Percentiles rank a stretch among this genome's conserved stretches.
phyloP scores from a whole-genome alignment of 2,329 filamentous ascomycete species.

The Thermochaetoides dissita region DNA sequence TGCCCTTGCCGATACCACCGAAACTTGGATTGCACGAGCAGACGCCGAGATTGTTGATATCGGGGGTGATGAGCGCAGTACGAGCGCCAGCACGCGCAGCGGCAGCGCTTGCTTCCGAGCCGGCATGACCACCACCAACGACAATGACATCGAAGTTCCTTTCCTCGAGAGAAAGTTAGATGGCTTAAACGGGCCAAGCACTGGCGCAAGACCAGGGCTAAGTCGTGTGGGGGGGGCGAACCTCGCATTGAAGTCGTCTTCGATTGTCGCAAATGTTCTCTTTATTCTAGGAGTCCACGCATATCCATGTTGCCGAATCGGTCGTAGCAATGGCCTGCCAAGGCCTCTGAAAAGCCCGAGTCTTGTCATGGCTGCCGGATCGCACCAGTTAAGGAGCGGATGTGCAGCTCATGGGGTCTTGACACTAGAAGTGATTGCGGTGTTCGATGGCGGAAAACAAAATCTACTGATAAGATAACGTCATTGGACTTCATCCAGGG shows the following conservation, averaged over 20 bases:
- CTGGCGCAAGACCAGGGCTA: not conserved
- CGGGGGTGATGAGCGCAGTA: conserved; percentile 82
- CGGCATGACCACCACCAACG: conserved; percentile 90
- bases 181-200: not conserved
- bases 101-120: conserved; percentile 83
- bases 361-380: conserved; percentile 9
- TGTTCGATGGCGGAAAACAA: no score
- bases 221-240: conserved; percentile 1
- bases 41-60: conserved; percentile 74
- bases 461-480: no score
- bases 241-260: conserved; percentile 7
- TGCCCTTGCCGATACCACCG: conserved; percentile 96
- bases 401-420: no score
- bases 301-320: not conserved
- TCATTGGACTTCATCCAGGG: no score
- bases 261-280: conserved; percentile 14
- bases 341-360: conserved; percentile 12
- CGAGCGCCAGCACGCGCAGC: conserved; percentile 77
- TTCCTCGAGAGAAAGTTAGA: not conserved
- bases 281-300: not conserved
- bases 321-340: conserved; percentile 8
- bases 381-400: no score
- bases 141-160: conserved; percentile 84
- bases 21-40: conserved; percentile 97
- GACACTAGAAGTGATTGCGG: no score